Evolutionary conservation across 2,329 filamentous ascomycete species (phyloP), one percentile per base, ranked within the genome.

Genomic region (Microsporum ferrugineum): DNA sequence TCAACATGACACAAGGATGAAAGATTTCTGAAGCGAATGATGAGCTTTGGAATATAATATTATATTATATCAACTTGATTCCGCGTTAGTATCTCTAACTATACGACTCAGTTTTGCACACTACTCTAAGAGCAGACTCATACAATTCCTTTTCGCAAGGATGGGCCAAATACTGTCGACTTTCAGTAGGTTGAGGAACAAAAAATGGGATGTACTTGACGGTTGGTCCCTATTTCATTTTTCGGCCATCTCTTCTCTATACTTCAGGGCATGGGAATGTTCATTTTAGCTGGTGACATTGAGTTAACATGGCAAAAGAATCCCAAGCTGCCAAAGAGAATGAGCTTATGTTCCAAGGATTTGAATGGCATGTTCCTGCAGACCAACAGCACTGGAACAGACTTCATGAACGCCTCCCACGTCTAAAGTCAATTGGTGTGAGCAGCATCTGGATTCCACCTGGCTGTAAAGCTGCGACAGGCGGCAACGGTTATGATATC

Each of bases 291-390:
- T 5, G 2, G 2, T 47, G 6, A 17, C 23, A 4, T 47, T 47
- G 43, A 47, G 10, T 53, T 53, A 53, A 53, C 49, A n/a, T 33
- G 14, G 17, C 14, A 47, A 33, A 53, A 53, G 49, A 53, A 34
- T n/a, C 27, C 29, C 27, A 31, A 53, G 49, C 29, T 27, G 31
- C 27, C 49, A 33, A 33, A 53, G 12, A 53, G 12, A 53, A 53
- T n/a, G 49, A 33, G 4, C 49, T 53, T 8, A 82, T 89, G 73
- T 80, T 89, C 66, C 85, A 89, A 71, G 83, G 78, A 10, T 89
- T 88, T 69, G 87, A 89, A 75, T 89, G 87, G 87, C 84, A 89
- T 68, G 78, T 84, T 3, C 84, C 84, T 1, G 79, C 80, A 49
- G 81, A 85, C 64, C 72, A 80, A 59, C 73, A 77, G 56, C 85